These are phyloP conservation scores for Plantago ovata DNA, from an alignment of 257 asterid species.

Conservation along the genomic window DNA sequence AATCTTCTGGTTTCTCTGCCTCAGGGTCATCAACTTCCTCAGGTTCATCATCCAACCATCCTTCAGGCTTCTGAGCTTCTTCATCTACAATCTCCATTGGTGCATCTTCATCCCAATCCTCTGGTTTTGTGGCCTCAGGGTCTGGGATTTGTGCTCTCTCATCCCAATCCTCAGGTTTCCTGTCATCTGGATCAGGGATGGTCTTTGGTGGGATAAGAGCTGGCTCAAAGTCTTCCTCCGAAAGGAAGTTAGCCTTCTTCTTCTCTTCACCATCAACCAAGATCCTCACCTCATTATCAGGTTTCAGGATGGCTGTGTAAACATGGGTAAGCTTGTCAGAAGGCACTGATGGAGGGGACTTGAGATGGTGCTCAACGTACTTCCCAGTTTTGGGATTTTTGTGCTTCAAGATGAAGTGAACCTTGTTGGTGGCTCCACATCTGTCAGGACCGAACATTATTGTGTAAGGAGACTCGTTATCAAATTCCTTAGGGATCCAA, in stretches of 20 bases:
- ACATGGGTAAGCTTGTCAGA: conserved; percentile 90
- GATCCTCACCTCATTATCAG: conserved; percentile 64
- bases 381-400: conserved; percentile 81
- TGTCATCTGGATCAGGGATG: conserved; percentile 97
- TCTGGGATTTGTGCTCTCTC: conserved; percentile 93
- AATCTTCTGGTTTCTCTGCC: conserved; percentile 86
- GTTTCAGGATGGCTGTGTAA: conserved; percentile 81
- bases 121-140: conserved; percentile 86
- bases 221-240: conserved; percentile 82
- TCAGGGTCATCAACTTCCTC: conserved; percentile 96
- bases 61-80: conserved; percentile 90
- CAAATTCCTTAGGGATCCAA: conserved; percentile 78
- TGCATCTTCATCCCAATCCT: conserved; percentile 97
- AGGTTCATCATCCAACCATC: conserved; percentile 99
- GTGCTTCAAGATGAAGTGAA: conserved; percentile 92
- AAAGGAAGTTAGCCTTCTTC: conserved; percentile 77
- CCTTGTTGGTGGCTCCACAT: conserved; percentile 96
- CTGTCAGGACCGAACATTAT: conserved; percentile 98
- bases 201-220: conserved; percentile 79
- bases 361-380: conserved; percentile 89
- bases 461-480: conserved; percentile 86
- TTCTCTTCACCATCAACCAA: conserved; percentile 96
- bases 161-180: conserved; percentile 97
- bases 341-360: conserved; percentile 88
- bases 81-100: conserved; percentile 84